Percentiles rank a stretch among this genome's conserved stretches.
These are phyloP conservation scores for Lycium barbarum DNA, from an alignment of 257 asterid genomes.

Conservation along the genomic window DNA sequence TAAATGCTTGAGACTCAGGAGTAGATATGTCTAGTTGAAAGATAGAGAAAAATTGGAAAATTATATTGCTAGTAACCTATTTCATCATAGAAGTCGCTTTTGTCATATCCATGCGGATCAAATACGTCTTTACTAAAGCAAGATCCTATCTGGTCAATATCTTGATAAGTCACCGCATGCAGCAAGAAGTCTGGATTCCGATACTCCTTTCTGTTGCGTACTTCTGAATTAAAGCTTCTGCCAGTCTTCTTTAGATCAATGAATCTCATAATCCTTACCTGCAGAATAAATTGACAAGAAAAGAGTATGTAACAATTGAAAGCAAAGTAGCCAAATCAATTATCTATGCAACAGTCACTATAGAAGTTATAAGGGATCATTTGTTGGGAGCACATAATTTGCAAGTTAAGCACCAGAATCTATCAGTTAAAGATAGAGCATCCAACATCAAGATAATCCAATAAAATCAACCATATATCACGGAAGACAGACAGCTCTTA, in stretches of 20 bases:
- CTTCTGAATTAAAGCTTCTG: slow-evolving; percentile 90
- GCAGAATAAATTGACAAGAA: slow-evolving; percentile 37
- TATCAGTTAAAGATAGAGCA: not conserved
- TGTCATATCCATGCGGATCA: slow-evolving; percentile 97
- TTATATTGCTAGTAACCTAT: slow-evolving; percentile 56
- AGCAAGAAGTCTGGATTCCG: slow-evolving; percentile 95
- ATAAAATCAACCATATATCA: not conserved
- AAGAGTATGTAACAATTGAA: slow-evolving; percentile 4
- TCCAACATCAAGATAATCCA: not conserved
- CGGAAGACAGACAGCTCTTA: not conserved
- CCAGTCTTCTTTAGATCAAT: slow-evolving; percentile 75
- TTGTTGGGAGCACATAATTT: not conserved
- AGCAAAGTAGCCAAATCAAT: slow-evolving; percentile 2
- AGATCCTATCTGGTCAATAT: slow-evolving; percentile 93
- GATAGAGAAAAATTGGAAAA: slow-evolving; percentile 27
- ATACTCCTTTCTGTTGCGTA: slow-evolving; percentile 90
- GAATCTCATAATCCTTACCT: slow-evolving; percentile 78
- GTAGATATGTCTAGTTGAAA: slow-evolving; percentile 22
- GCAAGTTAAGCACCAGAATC: not conserved
- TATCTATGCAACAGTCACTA: not conserved
- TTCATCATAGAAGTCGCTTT: slow-evolving; percentile 90
- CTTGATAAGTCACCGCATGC: slow-evolving; percentile 97
- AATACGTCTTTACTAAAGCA: slow-evolving; percentile 92
- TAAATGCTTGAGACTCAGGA: not conserved
- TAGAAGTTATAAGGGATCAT: not conserved